phyloP scores from a whole-genome alignment of 768 basidiomycete genomes.

The Steccherinum ochraceum region DNA sequence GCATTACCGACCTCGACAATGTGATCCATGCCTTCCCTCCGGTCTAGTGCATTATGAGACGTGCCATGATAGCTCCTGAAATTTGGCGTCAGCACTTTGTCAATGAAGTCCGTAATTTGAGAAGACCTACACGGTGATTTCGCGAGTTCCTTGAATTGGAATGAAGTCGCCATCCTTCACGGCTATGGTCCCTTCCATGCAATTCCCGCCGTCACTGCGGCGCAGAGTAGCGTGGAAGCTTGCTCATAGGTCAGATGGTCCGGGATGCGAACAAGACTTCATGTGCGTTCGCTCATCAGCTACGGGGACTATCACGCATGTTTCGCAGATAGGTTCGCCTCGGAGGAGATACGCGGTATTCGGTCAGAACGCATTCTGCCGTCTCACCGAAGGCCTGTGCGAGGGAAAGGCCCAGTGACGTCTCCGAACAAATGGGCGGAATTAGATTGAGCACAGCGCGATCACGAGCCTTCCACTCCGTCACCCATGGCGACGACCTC shows the following conservation, averaged over 20 bases:
- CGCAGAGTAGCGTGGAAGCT: conserved; percentile 56
- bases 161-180: conserved; percentile 52
- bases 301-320: not conserved
- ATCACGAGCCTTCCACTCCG: conserved; percentile 45
- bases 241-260: conserved; percentile 54
- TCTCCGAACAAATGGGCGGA: conserved; percentile 46
- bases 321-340: conserved; percentile 21
- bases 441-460: conserved; percentile 50
- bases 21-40: conserved; percentile 26
- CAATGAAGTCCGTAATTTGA: no score
- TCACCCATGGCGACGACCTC: conserved; percentile 45
- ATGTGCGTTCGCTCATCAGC: not conserved
- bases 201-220: conserved; percentile 56
- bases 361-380: conserved; percentile 45
- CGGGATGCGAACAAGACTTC: not conserved
- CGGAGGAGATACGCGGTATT: conserved; percentile 45
- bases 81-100: conserved; percentile 43
- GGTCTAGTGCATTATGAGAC: conserved; percentile 55
- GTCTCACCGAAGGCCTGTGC: conserved; percentile 42
- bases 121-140: conserved; percentile 39
- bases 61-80: conserved; percentile 52
- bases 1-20: conserved; percentile 49
- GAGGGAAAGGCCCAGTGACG: conserved; percentile 25
- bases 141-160: conserved; percentile 46
- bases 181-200: conserved; percentile 40